Conservation (phyloP, 495 filamentous ascomycete species). For the Bathelium albidoporum region DNA sequence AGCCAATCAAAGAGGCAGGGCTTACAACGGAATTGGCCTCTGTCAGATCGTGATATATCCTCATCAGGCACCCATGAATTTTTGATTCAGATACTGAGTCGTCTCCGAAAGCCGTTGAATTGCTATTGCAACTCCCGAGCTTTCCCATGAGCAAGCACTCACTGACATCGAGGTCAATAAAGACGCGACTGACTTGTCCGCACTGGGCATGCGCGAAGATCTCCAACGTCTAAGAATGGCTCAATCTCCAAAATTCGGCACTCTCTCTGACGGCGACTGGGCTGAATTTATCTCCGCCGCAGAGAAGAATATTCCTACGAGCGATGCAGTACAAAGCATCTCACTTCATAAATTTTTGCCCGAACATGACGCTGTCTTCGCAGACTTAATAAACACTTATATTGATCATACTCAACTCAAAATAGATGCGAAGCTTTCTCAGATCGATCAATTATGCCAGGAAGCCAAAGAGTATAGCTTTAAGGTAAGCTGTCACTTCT, state of each 20-base stretch:
- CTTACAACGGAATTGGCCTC: no score
- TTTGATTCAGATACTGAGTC: no score
- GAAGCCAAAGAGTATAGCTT: slow-evolving; percentile 52
- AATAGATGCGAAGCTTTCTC: slow-evolving; percentile 39
- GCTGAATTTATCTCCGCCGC: slow-evolving; percentile 11
- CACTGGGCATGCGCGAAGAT: no score
- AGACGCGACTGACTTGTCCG: no score
- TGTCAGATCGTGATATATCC: no score
- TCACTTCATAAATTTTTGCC: neutral
- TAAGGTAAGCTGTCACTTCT: slow-evolving; percentile 33
- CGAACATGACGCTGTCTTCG: slow-evolving; percentile 16
- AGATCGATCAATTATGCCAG: slow-evolving; percentile 52
- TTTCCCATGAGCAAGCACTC: no score
- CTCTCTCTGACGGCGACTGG: slow-evolving; percentile 25
- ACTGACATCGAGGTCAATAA: no score
- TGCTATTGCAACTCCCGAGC: no score
- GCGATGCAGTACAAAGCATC: neutral
- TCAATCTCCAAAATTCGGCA: neutral
- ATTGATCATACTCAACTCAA: slow-evolving; percentile 62
- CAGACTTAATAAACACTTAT: slow-evolving; percentile 7
- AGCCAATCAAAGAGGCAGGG: no score
- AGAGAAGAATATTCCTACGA: neutral
- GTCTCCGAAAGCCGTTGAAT: no score
- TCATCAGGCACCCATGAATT: no score
- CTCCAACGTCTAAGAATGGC: neutral